phyloP scores from a whole-genome alignment of 2,329 filamentous ascomycete species.

The Fusarium paranaense region DNA sequence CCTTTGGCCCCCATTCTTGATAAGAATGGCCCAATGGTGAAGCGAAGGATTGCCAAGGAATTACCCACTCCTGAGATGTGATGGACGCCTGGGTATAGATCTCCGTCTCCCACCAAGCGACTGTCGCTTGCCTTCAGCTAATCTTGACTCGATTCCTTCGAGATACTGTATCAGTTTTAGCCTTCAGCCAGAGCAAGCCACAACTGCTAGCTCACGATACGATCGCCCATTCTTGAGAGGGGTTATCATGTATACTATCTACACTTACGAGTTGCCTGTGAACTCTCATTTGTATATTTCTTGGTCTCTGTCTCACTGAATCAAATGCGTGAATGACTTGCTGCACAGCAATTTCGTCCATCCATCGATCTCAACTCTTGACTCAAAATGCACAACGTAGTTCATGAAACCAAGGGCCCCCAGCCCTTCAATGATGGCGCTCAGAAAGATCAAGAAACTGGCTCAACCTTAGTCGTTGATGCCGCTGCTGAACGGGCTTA shows the following conservation, averaged over 20 bases:
- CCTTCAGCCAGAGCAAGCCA: not conserved
- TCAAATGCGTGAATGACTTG: not conserved
- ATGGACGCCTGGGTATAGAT: not conserved
- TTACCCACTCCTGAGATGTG: not conserved
- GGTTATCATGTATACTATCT: not conserved
- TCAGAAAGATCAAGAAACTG: not conserved
- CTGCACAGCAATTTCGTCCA: not conserved
- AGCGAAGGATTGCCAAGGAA: not conserved
- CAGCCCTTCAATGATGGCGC: not conserved
- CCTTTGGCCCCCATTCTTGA: not conserved
- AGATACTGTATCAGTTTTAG: not conserved
- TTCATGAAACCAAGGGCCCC: not conserved
- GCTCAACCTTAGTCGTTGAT: not conserved
- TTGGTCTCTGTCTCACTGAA: not conserved
- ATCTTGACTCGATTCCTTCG: not conserved
- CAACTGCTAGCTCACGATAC: not conserved
- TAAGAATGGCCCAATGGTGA: not conserved
- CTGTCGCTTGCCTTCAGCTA: not conserved
- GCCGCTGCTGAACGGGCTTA: slow-evolving; percentile 1
- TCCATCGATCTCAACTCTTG: not conserved
- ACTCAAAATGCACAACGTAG: not conserved
- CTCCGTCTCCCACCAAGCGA: not conserved
- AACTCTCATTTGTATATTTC: not conserved
- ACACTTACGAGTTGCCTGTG: not conserved
- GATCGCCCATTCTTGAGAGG: not conserved